Evolutionary conservation across 177 flowering plant genomes (phyloP), one percentile per base, ranked within the genome.

Genomic region (Vitis hybrid): DNA sequence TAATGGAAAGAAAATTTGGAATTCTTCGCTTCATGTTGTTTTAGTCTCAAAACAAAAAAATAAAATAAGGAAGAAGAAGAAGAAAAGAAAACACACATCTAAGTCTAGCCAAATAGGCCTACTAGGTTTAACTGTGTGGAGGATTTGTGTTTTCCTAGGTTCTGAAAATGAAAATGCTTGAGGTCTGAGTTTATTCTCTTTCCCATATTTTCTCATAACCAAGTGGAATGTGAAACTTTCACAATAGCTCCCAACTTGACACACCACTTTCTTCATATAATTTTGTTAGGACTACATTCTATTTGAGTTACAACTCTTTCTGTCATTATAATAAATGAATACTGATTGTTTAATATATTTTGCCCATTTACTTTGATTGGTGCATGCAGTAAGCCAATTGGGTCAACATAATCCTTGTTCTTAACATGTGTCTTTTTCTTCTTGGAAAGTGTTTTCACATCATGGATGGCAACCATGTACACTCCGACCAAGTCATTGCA

Each of bases 401-500:
- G 62, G 11, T 26, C 12, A 4, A 9, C 40, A 8, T 11, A 11
- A 23, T 8, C 17, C 54, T 45, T 64, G 11, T 4, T 19, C 2
- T 21, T 17, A 18, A 5, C 21, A 12, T 18, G 21, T 10, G 3
- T 32, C 3, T 52, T 23, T 21, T 61, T 62, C 52, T 12, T 12
- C 34, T 40, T 40, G 45, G 45, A 40, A 40, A 7, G 45, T 26
- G 8, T 40, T 40, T 40, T 40, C 45, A 26, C 45, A 71, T 10
- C 51, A 86, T 83, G 87, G 83, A 82, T 26, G 76, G 73, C 61
- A 63, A 49, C 50, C 14, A 52, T 64, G 59, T 75, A 21, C 65
- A 77, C 26, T 70, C 81, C 3, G 85, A 83, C 52, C 76, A 80
- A 73, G 81, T 84, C 58, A 75, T 85, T 45, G 80, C 81, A 3